phyloP scores from a whole-genome alignment of 2,329 filamentous ascomycete genomes.

The Berkeleyomyces rouxiae region DNA sequence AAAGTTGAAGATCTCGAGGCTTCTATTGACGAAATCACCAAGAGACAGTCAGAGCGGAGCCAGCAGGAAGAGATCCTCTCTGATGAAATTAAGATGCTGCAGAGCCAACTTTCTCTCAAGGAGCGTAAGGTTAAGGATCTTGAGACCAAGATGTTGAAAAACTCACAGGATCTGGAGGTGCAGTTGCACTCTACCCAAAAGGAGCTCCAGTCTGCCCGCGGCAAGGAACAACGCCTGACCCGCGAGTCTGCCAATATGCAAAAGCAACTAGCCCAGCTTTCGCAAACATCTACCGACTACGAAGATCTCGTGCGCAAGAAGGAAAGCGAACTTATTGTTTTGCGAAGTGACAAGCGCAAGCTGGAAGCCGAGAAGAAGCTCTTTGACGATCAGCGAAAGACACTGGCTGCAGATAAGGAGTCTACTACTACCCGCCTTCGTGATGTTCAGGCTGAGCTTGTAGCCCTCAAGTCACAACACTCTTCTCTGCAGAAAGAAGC shows the following conservation, averaged over 20 bases:
- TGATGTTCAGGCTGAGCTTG: conserved; percentile 74
- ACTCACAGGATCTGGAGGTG: conserved; percentile 76
- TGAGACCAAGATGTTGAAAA: conserved; percentile 65
- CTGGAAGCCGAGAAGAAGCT: conserved; percentile 63
- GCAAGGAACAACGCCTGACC: conserved; percentile 57
- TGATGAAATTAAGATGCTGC: conserved; percentile 78
- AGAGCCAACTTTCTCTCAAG: conserved; percentile 76
- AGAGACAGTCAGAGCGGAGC: conserved; percentile 54
- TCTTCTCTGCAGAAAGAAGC: conserved; percentile 75
- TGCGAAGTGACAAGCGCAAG: conserved; percentile 71
- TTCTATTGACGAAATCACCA: conserved; percentile 53
- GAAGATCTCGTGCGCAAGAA: conserved; percentile 88
- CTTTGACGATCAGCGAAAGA: conserved; percentile 63
- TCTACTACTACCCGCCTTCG: conserved; percentile 59
- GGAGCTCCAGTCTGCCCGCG: conserved; percentile 57
- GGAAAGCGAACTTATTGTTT: conserved; percentile 75
- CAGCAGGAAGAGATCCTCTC: conserved; percentile 59
- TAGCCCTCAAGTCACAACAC: conserved; percentile 72
- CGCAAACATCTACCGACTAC: conserved; percentile 82
- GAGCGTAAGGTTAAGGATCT: conserved; percentile 80
- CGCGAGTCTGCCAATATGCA: conserved; percentile 72
- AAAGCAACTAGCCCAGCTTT: conserved; percentile 70
- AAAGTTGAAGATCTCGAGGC: conserved; percentile 53
- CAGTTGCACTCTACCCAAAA: conserved; percentile 66
- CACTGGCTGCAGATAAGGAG: conserved; percentile 59